Evolutionary conservation across 1,284 basidiomycete species (phyloP).

Genomic region (Pholiota adiposa): DNA sequence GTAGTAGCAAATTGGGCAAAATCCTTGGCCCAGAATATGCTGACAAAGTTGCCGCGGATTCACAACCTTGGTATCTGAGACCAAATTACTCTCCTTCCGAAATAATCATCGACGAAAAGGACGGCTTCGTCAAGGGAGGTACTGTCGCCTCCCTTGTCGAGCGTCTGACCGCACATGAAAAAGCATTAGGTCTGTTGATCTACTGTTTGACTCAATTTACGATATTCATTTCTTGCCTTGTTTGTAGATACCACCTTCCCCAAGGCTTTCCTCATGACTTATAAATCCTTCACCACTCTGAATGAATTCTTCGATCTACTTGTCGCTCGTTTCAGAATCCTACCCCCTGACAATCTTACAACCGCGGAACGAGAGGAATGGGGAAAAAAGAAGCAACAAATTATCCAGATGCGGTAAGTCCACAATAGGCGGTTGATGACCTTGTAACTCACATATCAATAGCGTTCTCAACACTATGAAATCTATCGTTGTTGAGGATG

Average conservation of each 20-base stretch:
- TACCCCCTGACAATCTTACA: constrained; percentile 73
- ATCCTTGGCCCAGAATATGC: constrained; percentile 76
- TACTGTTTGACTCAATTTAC: neutral
- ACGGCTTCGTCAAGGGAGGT: constrained; percentile 85
- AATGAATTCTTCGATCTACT: constrained; percentile 89
- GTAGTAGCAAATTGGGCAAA: constrained; percentile 68
- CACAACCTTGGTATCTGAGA: constrained; percentile 86
- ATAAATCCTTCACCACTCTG: constrained; percentile 92
- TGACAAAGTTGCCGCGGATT: constrained; percentile 54
- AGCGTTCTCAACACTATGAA: constrained; percentile 87
- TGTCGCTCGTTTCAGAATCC: constrained; percentile 82
- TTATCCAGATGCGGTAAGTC: constrained; percentile 84
- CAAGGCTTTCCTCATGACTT: constrained; percentile 96
- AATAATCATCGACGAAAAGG: constrained; percentile 78
- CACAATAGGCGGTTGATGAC: neutral
- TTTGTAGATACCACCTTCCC: constrained; percentile 80
- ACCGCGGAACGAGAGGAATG: constrained; percentile 78
- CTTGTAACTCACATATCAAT: constrained; percentile 12
- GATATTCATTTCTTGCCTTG: constrained; percentile 7
- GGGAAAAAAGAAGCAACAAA: constrained; percentile 87
- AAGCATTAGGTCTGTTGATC: constrained; percentile 66
- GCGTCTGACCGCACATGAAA: constrained; percentile 89
- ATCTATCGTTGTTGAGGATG: constrained; percentile 79
- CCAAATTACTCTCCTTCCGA: constrained; percentile 82
- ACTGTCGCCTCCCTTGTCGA: constrained; percentile 88